Base-by-base conservation (phyloP, 768 basidiomycete genomes). In the Suillus paluster region DNA sequence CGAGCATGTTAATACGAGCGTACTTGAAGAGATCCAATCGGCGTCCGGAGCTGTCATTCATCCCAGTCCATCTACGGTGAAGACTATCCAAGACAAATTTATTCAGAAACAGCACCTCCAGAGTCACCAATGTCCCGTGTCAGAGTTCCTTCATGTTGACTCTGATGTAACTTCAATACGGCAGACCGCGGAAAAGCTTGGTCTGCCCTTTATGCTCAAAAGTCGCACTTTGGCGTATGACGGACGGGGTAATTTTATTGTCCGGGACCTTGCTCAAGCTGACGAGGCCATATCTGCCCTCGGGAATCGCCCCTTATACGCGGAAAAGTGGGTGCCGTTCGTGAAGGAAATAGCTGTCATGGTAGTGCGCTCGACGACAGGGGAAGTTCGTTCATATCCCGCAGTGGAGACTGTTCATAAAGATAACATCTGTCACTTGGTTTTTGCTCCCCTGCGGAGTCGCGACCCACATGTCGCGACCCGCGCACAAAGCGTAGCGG, bases 151-250 rank as follows among this genome's bases (percentile, higher is more conserved):
- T 9, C 68, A 75, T 1, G 85, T 97, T 3, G 86, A 88, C 5
- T 76, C 84, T 1, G 80, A 83, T 1, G 68, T 76, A 0, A 79
- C 83, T 48, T 80, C 86, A 1, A 78, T 93, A 15, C 73, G 77
- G 36, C 77, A 78, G 17, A 90, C 85, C 3, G 82, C 83, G 0
- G 65, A 80, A 12, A 74, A 72, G 33, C 80, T 98, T 7, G 95
- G 97, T 1, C 79, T 95, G 11, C 96, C 97, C 0, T 77, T 97
- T 53, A 97, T 99, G 96, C 84, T 99, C 63, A 99, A 99, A 78
- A 93, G 90, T 62, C 84, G 94, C n/a, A 97, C 93, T 0, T 78
- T 96, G 60, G 97, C 96, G 0, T 99, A 99, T 73, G 97, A 99
- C 70, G 97, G 97, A 3, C 82, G 94, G 61, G 97, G 97, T 6